Percentiles rank a stretch among this genome's conserved stretches.
These are phyloP conservation scores for Hypholoma sublateritium DNA, from an alignment of 768 basidiomycete genomes.

Conservation along the genomic window DNA sequence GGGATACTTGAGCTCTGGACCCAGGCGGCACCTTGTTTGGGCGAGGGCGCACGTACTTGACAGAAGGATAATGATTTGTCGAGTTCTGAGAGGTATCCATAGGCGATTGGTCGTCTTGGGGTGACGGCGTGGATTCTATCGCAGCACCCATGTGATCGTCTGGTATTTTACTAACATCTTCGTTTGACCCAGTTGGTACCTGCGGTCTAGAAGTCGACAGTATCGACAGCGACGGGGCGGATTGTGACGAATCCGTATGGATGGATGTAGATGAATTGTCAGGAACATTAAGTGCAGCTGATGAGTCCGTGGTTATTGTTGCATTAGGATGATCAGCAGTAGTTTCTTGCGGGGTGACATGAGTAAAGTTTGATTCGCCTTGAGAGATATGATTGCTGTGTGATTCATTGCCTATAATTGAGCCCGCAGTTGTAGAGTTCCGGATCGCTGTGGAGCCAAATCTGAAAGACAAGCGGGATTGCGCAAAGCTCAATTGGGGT, in stretches of 20 bases:
- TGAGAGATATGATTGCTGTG: slow-evolving; percentile 3
- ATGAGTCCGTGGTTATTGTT: slow-evolving; percentile 5
- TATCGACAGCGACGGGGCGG: neutral
- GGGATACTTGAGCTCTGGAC: slow-evolving; percentile 17
- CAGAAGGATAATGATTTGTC: slow-evolving; percentile 17
- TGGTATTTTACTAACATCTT: slow-evolving; percentile 4
- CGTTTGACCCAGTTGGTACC: neutral
- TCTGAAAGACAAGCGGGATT: slow-evolving; percentile 30
- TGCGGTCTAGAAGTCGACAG: neutral
- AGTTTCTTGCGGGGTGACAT: neutral
- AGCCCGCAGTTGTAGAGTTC: neutral
- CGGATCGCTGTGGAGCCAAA: slow-evolving; percentile 13
- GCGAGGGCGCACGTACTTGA: slow-evolving; percentile 20
- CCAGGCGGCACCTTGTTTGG: slow-evolving; percentile 16
- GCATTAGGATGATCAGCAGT: slow-evolving; percentile 7
- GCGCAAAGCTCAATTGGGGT: slow-evolving; percentile 13
- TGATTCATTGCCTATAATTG: slow-evolving; percentile 4
- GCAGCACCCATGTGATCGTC: neutral
- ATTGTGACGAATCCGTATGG: neutral
- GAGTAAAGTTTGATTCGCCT: slow-evolving; percentile 2
- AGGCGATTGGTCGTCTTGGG: slow-evolving; percentile 15
- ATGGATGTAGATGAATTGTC: neutral
- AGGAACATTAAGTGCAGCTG: slow-evolving; percentile 5
- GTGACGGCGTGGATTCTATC: slow-evolving; percentile 6
- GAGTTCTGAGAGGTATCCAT: slow-evolving; percentile 9